These are phyloP conservation scores for Taxawa tesnikishii DNA, from an alignment of 2,329 filamentous ascomycete genomes.

Conservation along the genomic window DNA sequence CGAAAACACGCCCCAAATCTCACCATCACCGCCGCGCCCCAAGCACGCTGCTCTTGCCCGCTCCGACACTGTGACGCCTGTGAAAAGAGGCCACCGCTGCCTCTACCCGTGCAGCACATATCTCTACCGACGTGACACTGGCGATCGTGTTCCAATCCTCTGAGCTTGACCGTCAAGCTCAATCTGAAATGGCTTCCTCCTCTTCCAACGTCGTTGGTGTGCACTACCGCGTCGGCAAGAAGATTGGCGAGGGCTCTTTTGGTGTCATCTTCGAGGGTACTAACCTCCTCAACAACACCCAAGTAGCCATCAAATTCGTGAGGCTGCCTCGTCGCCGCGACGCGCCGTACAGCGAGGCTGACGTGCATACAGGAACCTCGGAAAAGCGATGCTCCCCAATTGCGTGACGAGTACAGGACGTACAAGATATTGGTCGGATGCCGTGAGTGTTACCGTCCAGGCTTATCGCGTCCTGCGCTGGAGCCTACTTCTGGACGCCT, in stretches of 20 bases:
- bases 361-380: conserved; percentile 64
- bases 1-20: too few relatives aligned
- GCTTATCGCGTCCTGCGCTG: too few relatives aligned
- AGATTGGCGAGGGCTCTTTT: conserved; percentile 96
- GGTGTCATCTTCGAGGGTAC: conserved; percentile 97
- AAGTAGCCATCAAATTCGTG: conserved; percentile 99
- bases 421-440: conserved; percentile 99
- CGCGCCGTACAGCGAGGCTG: background rate
- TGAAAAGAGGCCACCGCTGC: background rate
- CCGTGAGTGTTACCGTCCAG: conserved; percentile 53
- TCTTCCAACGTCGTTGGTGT: conserved; percentile 96
- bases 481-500: too few relatives aligned
- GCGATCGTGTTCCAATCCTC: conserved; percentile 26
- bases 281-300: conserved; percentile 96
- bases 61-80: too few relatives aligned
- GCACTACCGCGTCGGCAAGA: conserved; percentile 97
- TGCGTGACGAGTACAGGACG: conserved; percentile 96
- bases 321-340: conserved; percentile 25
- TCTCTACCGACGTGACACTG: background rate
- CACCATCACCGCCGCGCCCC: too few relatives aligned
- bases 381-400: conserved; percentile 95
- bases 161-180: conserved; percentile 42
- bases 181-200: conserved; percentile 60
- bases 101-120: background rate
- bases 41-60: too few relatives aligned